Conservation (phyloP, 164 flowering plant genomes). For the Vitis riparia region DNA sequence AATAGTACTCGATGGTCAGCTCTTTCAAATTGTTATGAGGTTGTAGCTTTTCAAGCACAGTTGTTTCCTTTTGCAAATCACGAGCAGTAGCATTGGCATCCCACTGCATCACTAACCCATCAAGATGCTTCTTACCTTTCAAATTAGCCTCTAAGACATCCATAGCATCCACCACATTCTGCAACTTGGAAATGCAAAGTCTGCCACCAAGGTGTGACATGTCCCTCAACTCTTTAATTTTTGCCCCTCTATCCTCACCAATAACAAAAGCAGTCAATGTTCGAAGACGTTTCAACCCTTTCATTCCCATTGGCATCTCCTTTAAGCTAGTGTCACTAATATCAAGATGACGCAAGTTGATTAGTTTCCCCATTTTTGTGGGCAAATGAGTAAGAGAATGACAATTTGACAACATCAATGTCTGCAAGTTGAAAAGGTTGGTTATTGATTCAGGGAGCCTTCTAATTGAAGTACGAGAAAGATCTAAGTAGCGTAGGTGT, state of each 20-base stretch:
- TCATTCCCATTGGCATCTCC: conserved; percentile 11
- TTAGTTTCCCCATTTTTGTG: neutral
- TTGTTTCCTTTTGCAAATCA: too few species aligned
- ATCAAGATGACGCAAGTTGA: conserved; percentile 8
- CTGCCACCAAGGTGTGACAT: conserved; percentile 7
- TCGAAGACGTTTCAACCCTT: conserved; percentile 5
- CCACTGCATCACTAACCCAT: conserved; percentile 10
- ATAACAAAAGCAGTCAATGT: conserved; percentile 7
- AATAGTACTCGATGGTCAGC: too few species aligned
- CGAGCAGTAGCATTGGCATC: neutral
- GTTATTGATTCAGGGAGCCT: conserved; percentile 3
- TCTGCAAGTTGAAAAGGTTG: conserved; percentile 8
- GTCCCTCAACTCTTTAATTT: conserved; percentile 2
- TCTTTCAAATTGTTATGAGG: too few species aligned
- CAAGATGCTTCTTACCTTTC: neutral
- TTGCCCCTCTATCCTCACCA: conserved; percentile 4
- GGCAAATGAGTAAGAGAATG: conserved; percentile 2
- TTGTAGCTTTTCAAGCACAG: too few species aligned
- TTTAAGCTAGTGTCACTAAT: neutral
- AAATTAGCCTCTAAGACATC: neutral
- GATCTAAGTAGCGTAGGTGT: conserved; percentile 1
- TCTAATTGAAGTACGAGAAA: neutral
- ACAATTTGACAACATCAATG: conserved; percentile 7
- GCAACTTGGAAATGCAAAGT: conserved; percentile 8
- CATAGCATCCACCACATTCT: conserved; percentile 3